Percentiles rank a stretch among this genome's conserved stretches.
Conservation (phyloP, 2,329 filamentous ascomycete species). For the Colletotrichum endophyticum region DNA sequence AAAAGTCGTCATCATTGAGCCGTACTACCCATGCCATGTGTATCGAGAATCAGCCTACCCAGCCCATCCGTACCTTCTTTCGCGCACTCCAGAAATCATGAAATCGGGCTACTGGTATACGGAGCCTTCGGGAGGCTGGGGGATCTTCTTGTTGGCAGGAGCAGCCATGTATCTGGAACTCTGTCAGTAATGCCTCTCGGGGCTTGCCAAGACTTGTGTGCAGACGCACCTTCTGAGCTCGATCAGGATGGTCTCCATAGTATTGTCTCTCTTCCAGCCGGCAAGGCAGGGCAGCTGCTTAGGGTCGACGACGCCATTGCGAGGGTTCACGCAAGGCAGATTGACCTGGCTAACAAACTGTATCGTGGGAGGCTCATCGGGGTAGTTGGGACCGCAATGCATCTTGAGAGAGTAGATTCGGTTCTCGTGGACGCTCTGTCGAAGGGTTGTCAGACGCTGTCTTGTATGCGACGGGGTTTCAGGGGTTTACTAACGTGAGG, state of each 20-base stretch:
- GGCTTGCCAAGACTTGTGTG: not conserved
- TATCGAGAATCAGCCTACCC: not conserved
- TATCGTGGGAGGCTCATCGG: conserved; percentile 85
- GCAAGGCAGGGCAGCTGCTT: conserved; percentile 82
- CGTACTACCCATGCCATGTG: conserved; percentile 12
- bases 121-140: conserved; percentile 88
- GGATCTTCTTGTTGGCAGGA: conserved; percentile 89
- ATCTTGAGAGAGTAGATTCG: conserved; percentile 98
- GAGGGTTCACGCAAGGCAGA: conserved; percentile 88
- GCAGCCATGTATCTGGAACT: conserved; percentile 85
- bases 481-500: conserved; percentile 75
- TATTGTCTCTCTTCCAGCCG: conserved; percentile 91
- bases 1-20: conserved; percentile 19
- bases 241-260: conserved; percentile 92
- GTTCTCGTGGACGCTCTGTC: conserved; percentile 93
- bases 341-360: conserved; percentile 95
- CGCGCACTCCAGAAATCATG: conserved; percentile 9
- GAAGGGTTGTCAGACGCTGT: not conserved
- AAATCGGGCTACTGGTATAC: conserved; percentile 34
- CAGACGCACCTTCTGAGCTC: conserved; percentile 75
- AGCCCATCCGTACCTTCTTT: not conserved
- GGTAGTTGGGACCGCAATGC: conserved; percentile 89
- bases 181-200: conserved; percentile 8
- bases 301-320: conserved; percentile 84
- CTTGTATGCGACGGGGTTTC: not conserved